A percentile compares a stretch with the other conserved stretches of the same genome.
Conservation (phyloP, 768 basidiomycete species). For the Amanita rubescens region DNA sequence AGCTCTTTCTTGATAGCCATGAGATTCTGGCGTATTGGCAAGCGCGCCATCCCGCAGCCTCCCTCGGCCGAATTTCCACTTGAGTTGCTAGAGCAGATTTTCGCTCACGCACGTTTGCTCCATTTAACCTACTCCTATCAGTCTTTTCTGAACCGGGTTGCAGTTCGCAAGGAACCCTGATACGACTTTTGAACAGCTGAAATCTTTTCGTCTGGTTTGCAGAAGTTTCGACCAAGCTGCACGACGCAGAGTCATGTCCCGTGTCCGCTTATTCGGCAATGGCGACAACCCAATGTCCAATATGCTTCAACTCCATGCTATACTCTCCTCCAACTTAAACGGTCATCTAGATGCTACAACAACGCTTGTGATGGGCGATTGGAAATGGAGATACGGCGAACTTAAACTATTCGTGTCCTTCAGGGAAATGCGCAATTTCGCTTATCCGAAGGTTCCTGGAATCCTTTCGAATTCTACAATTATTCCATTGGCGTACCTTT, state of each 20-base stretch:
- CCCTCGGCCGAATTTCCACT: not conserved
- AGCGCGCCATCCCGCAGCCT: not conserved
- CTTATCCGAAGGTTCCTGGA: not conserved
- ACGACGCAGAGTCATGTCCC: not conserved
- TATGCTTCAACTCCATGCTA: not conserved
- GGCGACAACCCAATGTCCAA: not conserved
- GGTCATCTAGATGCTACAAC: not conserved
- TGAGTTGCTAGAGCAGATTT: not conserved
- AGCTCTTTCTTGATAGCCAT: too few relatives aligned
- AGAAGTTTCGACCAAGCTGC: not conserved
- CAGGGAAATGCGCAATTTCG: slow-evolving; percentile 3
- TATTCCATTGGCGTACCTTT: not conserved
- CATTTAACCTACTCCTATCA: not conserved
- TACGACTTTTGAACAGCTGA: slow-evolving; percentile 5
- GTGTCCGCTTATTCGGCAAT: not conserved
- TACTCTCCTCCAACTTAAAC: not conserved
- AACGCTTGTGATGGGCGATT: not conserved
- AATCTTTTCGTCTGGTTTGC: not conserved
- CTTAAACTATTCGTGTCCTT: not conserved
- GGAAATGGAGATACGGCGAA: slow-evolving; percentile 2
- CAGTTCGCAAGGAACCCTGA: not conserved
- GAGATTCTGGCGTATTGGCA: not conserved
- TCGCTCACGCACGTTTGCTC: not conserved
- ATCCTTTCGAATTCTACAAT: not conserved
- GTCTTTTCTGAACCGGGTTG: not conserved